phyloP scores from a whole-genome alignment of 257 asterid species.

The Solanum piurae region DNA sequence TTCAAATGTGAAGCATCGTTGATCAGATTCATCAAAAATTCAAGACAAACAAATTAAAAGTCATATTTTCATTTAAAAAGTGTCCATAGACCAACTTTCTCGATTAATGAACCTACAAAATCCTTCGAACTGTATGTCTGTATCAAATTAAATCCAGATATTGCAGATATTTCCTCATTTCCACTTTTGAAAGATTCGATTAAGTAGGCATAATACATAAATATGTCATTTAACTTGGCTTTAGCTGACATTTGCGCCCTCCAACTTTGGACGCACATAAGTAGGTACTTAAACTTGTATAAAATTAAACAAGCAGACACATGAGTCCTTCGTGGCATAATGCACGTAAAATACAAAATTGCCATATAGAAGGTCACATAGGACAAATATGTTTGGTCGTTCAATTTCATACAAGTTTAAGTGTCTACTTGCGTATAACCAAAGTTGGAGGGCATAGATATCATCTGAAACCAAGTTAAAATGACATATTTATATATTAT shows the following conservation, averaged over 20 bases:
- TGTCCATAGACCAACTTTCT: not conserved
- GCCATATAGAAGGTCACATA: no score
- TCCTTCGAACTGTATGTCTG: not conserved
- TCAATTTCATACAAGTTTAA: no score
- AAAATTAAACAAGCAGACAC: no score
- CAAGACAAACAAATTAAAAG: not conserved
- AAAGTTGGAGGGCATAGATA: no score
- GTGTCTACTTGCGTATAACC: rapidly evolving
- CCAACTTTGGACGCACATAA: no score
- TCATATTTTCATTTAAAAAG: not conserved
- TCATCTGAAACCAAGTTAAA: no score
- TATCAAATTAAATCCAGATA: no score
- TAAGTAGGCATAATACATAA: not conserved
- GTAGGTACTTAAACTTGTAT: no score
- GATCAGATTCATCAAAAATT: not conserved
- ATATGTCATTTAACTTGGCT: rapidly evolving
- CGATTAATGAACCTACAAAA: not conserved
- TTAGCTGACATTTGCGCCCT: rapidly evolving
- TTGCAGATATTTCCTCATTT: not conserved
- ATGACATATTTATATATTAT: not conserved
- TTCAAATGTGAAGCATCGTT: slow-evolving; percentile 26
- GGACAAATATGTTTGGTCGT: no score
- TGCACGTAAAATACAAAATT: no score
- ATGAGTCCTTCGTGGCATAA: no score
- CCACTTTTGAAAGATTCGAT: not conserved